Evolutionary conservation across 108 stramenopile genomes (phyloP).

Genomic region (Pseudonitzschia multiseries): DNA sequence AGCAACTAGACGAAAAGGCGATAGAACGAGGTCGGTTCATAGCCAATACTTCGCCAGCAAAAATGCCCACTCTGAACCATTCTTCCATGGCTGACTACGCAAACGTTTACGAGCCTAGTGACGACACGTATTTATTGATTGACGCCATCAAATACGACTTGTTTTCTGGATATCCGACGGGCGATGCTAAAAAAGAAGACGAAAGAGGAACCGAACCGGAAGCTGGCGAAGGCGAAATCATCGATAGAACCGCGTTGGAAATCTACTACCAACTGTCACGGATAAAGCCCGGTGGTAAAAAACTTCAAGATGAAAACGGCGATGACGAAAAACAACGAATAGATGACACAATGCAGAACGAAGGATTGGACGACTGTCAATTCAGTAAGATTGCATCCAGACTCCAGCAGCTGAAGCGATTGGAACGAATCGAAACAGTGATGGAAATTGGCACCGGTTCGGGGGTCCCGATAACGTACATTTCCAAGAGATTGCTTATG

Average conservation of each 20-base stretch:
- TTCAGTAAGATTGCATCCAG: not conserved
- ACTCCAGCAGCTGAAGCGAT: constrained; percentile 1
- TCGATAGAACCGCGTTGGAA: not conserved
- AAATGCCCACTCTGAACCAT: constrained; percentile 76
- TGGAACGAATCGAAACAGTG: constrained; percentile 20
- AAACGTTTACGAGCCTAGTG: constrained; percentile 86
- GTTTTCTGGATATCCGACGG: constrained; percentile 27
- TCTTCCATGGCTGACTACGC: constrained; percentile 67
- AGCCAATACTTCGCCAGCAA: constrained; percentile 37
- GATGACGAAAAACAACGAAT: not conserved
- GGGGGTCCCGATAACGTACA: constrained; percentile 67
- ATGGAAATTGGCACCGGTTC: constrained; percentile 88
- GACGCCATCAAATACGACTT: constrained; percentile 75
- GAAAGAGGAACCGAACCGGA: not conserved
- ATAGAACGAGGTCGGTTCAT: constrained; percentile 46
- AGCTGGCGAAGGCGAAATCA: constrained; percentile 12
- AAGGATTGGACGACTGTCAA: not conserved
- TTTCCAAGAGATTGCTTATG: constrained; percentile 43
- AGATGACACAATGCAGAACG: not conserved
- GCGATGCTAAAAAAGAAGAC: not conserved
- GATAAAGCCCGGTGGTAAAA: not conserved
- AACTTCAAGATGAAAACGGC: not conserved
- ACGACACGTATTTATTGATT: constrained; percentile 85
- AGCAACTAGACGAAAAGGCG: constrained; percentile 54
- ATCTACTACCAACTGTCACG: not conserved